Evolutionary conservation across 148 eudicot species (phyloP).

Genomic region (Heliosperma pusillum): DNA sequence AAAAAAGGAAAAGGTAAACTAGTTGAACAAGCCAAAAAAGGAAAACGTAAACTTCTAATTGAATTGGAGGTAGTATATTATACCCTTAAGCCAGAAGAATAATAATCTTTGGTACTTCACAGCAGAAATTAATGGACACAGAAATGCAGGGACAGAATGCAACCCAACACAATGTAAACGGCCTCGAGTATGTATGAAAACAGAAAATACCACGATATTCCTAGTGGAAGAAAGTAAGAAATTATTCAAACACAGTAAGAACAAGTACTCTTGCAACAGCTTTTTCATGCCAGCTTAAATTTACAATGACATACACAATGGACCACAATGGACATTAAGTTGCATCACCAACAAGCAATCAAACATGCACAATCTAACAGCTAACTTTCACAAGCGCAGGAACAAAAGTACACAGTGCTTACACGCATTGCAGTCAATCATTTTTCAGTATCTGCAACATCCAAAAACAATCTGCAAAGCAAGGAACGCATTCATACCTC

Average conservation of each 20-base stretch:
- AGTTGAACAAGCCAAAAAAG: no score
- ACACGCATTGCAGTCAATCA: slow-evolving; percentile 1
- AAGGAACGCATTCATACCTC: slow-evolving; percentile 52
- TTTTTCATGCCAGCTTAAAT: not conserved
- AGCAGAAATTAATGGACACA: not conserved
- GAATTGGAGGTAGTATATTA: not conserved
- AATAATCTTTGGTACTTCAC: not conserved
- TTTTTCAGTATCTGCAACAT: slow-evolving; percentile 14
- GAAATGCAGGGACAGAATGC: not conserved
- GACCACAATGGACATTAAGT: not conserved
- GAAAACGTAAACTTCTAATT: no score
- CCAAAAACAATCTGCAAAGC: not conserved
- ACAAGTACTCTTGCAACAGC: not conserved
- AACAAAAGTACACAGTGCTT: not conserved
- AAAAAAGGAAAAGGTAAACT: no score
- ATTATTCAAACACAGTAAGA: not conserved
- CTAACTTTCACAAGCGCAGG: not conserved
- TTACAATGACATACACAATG: not conserved
- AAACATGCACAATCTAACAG: not conserved
- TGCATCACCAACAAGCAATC: not conserved
- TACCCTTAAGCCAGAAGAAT: not conserved
- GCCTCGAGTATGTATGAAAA: not conserved
- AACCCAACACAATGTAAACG: not conserved
- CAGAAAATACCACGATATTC: not conserved
- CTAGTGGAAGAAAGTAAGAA: not conserved